These are phyloP conservation scores for Lipomyces yamadae DNA, from an alignment of 805 yeast species.

Conservation along the genomic window DNA sequence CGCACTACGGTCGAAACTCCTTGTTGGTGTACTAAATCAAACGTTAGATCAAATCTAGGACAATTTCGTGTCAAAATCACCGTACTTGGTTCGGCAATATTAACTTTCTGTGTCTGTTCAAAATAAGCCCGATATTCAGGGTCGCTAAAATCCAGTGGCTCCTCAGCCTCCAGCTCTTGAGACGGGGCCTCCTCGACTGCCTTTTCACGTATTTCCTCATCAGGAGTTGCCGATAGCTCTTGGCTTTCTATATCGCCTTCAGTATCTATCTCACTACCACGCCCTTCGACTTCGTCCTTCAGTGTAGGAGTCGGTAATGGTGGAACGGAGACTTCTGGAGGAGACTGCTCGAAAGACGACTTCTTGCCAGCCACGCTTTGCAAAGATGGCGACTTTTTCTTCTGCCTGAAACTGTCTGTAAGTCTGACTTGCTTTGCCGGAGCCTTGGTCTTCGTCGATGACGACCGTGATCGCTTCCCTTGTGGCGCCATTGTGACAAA, in stretches of 20 bases:
- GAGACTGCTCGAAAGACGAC: background rate
- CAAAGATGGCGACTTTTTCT: conserved; percentile 12
- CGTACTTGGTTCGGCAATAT: conserved; percentile 31
- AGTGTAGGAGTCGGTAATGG: background rate
- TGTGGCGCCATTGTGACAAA: conserved; percentile 14
- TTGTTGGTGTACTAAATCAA: conserved; percentile 46
- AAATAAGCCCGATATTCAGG: conserved; percentile 14
- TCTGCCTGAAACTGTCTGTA: conserved; percentile 22
- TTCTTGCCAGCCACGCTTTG: background rate
- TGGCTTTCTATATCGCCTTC: conserved; percentile 1
- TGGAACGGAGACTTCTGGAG: background rate
- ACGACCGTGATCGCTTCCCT: conserved; percentile 2
- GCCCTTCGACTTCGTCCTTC: background rate
- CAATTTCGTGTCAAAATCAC: background rate
- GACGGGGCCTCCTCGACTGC: background rate
- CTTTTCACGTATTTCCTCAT: conserved; percentile 5
- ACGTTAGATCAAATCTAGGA: background rate
- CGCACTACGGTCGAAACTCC: conserved; percentile 41
- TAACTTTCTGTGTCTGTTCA: background rate
- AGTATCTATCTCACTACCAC: background rate
- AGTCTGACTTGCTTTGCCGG: conserved; percentile 23
- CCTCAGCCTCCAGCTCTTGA: conserved; percentile 2
- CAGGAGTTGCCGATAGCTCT: conserved; percentile 1
- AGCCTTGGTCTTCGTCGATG: conserved; percentile 8
- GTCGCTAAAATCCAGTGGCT: conserved; percentile 24